A percentile compares a stretch with the other conserved stretches of the same genome.
phyloP scores from a whole-genome alignment of 257 asterid species.

The Salvia splendens region DNA sequence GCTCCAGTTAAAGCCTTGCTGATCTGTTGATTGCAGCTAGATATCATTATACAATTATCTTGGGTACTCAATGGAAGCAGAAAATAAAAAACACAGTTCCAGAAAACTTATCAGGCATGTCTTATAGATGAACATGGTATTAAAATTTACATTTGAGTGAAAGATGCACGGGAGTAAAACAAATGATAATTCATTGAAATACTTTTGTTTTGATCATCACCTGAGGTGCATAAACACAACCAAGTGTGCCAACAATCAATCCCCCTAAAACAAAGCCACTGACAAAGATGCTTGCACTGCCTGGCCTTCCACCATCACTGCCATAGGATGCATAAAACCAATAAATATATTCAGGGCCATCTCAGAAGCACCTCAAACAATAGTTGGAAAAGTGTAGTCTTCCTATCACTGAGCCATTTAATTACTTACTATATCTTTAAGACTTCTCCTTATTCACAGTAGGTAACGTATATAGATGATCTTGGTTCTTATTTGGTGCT shows the following conservation, averaged over 20 bases:
- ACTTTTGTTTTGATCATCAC: constrained; percentile 38
- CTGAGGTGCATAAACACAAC: constrained; percentile 94
- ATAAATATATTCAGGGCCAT: neutral
- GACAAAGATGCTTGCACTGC: constrained; percentile 58
- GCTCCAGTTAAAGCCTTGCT: constrained; percentile 76
- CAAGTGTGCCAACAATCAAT: constrained; percentile 81
- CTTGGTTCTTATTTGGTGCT: constrained; percentile 10
- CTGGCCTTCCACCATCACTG: constrained; percentile 70
- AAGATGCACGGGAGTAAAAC: constrained; percentile 1
- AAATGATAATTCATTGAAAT: constrained; percentile 18
- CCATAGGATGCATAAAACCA: constrained; percentile 32
- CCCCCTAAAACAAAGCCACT: constrained; percentile 98
- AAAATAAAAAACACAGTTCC: neutral
- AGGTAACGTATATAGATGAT: constrained; percentile 4
- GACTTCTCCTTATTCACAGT: constrained; percentile 16
- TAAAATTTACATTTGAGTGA: neutral
- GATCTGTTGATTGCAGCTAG: constrained; percentile 52
- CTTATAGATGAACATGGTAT: neutral
- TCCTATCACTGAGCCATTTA: constrained; percentile 6
- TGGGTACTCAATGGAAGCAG: constrained; percentile 25
- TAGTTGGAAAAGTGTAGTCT: neutral
- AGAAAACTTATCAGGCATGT: neutral
- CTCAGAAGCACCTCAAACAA: neutral
- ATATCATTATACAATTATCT: constrained; percentile 15
- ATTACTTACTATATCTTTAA: constrained; percentile 1